phyloP scores from a whole-genome alignment of 2,329 filamentous ascomycete species.

The Trichoderma breve region DNA sequence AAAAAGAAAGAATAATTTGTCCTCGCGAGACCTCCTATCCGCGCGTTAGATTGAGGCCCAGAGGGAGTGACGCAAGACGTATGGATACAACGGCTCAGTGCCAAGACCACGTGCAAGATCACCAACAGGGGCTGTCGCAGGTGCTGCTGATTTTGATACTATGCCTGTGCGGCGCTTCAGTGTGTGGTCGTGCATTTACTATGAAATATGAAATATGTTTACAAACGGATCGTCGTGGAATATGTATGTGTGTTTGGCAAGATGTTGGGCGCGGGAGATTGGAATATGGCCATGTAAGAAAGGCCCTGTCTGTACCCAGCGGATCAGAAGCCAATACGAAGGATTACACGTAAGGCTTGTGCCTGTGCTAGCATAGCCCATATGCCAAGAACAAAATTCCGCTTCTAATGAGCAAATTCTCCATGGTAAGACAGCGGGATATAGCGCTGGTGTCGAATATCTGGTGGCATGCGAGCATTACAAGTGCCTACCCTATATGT shows the following conservation, averaged over 20 bases:
- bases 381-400: background rate
- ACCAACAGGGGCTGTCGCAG: background rate
- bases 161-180: background rate
- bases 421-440: background rate
- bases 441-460: background rate
- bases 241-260: no score
- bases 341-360: background rate
- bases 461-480: background rate
- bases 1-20: background rate
- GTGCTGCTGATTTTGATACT: background rate
- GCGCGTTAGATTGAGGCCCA: constrained; percentile 3
- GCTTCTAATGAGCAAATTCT: background rate
- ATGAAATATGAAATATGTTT: background rate
- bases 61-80: background rate
- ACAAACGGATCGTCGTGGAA: no score
- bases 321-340: background rate
- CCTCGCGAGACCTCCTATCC: constrained; percentile 10
- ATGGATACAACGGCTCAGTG: background rate
- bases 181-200: background rate
- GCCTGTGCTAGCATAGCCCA: background rate
- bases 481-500: background rate
- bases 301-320: background rate
- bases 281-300: background rate
- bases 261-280: background rate
- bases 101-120: constrained; percentile 7